Percentiles rank a stretch among this genome's conserved stretches.
phyloP scores from a whole-genome alignment of 2,329 filamentous ascomycete species.

The Rugonectria rugulosa region DNA sequence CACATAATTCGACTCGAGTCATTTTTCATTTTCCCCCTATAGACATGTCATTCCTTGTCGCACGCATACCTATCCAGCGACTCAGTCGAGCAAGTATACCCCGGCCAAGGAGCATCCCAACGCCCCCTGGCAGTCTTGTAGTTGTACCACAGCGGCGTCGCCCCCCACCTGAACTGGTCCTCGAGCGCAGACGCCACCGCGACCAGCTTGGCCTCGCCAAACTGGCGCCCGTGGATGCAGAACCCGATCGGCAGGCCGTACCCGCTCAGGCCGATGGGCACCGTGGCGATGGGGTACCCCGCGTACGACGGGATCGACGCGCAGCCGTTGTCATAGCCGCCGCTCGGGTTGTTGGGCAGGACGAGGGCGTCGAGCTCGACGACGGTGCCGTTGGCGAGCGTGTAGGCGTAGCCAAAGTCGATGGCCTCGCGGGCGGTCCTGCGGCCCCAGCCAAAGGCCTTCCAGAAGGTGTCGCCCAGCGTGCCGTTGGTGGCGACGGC shows the following conservation, averaged over 20 bases:
- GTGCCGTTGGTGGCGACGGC: constrained; percentile 15
- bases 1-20: too few species aligned
- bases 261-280: constrained; percentile 11
- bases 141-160: constrained; percentile 6
- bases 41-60: not conserved
- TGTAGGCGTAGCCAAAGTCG: not conserved
- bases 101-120: constrained; percentile 11
- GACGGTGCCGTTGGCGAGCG: constrained; percentile 7
- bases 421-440: constrained; percentile 6
- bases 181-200: constrained; percentile 19
- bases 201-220: constrained; percentile 6
- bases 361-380: constrained; percentile 14
- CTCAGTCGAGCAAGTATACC: constrained; percentile 12
- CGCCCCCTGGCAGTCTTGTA: constrained; percentile 13
- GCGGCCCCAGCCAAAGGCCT: constrained; percentile 15
- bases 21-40: too few species aligned
- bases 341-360: constrained; percentile 7
- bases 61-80: constrained; percentile 10
- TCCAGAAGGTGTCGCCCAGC: constrained; percentile 10
- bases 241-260: constrained; percentile 9
- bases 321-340: constrained; percentile 5
- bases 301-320: constrained; percentile 17
- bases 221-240: constrained; percentile 16
- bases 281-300: constrained; percentile 13
- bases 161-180: constrained; percentile 15